Evolutionary conservation across 768 basidiomycete genomes (phyloP), one percentile per base, ranked within the genome.

Genomic region (Leccinum truebloodii): DNA sequence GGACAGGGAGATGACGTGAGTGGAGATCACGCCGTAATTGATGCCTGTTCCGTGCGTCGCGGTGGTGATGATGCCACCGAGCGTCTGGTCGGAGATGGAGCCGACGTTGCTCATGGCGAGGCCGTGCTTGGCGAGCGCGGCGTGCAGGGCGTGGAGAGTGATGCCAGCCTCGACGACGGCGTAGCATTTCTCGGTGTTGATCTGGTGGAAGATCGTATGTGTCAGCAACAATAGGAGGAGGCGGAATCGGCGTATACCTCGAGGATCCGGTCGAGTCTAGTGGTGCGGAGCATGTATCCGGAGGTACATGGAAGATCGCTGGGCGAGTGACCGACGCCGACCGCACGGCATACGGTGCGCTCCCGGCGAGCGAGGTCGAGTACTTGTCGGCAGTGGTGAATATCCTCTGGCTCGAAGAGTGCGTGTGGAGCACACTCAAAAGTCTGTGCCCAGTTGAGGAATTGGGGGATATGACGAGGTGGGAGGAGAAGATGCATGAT

Each of bases 31-130:
- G 57, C 86, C 85, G 76, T 83, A 95, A 49, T 76, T 70, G 60
- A 90, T 79, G 46, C 97, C 96, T 13, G 92, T 88, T 55, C 95
- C 97, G 79, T 99, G 97, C 0, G 95, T 95, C 8, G 94, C 94
- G 62, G 97, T 99, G 14, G 94, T 88, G 68, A 98, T 81, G 67
- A 95, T 85, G 49, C 97, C 97, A 28, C 86, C 95, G 64, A 99
- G 81, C 3, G 94, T 93, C 74, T 98, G 96, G 73, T 97, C 95
- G 37, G 94, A 96, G 68, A 99, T 98, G 30, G 94, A 95, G 37
- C 97, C 97, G 62, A 98, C 82, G 75, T 92, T 96, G 69, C 83
- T 86, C 85, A 99, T 88, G 41, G 95, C 95, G 34, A 98, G 84
- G 35, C 81, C 81, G 67, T 87, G 77, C 13, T 77, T 72, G 52